Conservation (phyloP, 2,329 filamentous ascomycete genomes). For the Phaeosphaeriaceae sp. region DNA sequence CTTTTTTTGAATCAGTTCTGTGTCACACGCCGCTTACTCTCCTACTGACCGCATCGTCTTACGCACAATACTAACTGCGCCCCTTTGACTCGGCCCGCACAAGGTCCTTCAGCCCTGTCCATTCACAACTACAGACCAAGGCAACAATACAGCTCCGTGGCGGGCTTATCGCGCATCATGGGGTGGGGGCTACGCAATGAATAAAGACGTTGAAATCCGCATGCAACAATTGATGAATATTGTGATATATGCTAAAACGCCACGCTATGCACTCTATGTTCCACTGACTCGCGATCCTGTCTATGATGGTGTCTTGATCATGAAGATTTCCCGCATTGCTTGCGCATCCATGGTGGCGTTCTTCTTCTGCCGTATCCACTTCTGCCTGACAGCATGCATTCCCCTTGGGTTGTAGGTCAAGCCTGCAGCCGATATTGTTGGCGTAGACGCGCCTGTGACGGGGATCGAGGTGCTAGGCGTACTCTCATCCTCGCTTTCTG, state of each 20-base stretch:
- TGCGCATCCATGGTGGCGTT: constrained; percentile 81
- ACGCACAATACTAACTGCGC: constrained; percentile 15
- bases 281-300: not conserved
- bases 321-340: constrained; percentile 75
- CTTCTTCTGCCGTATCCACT: constrained; percentile 89
- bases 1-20: not conserved
- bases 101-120: not conserved
- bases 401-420: constrained; percentile 55
- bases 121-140: not conserved
- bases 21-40: not conserved
- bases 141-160: not conserved
- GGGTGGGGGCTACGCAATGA: not conserved
- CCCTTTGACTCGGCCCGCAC: constrained; percentile 3
- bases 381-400: constrained; percentile 77
- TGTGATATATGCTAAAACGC: constrained; percentile 25
- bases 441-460: constrained; percentile 54
- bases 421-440: constrained; percentile 55
- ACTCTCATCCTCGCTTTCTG: constrained; percentile 34
- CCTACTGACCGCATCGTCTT: not conserved
- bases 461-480: constrained; percentile 38
- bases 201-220: not conserved
- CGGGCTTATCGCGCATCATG: not conserved
- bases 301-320: constrained; percentile 46
- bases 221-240: not conserved
- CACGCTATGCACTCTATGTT: constrained; percentile 39